These are phyloP conservation scores for Eucalyptus pumila DNA, from an alignment of 345 rosid species.

Conservation along the genomic window DNA sequence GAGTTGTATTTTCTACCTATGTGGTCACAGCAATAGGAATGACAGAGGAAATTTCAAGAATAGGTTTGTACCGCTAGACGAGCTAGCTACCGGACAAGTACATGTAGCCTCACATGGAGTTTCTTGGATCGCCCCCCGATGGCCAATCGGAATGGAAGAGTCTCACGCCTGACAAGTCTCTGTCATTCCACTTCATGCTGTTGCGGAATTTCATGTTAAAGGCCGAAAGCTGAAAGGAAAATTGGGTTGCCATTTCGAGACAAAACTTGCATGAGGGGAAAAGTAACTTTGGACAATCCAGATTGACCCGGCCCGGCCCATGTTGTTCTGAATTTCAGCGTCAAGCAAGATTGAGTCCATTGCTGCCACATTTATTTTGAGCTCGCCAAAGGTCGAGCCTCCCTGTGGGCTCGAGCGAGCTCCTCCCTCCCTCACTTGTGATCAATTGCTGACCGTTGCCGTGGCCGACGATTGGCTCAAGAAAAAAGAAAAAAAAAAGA, in stretches of 20 bases:
- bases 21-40: background rate
- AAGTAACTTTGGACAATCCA: background rate
- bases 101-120: background rate
- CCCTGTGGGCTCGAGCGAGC: no score
- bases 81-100: background rate
- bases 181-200: background rate
- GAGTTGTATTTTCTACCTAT: background rate
- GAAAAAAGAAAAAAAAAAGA: no score
- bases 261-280: background rate
- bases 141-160: background rate
- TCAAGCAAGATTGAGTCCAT: background rate
- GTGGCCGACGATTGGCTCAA: no score
- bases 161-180: background rate
- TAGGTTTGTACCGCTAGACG: background rate
- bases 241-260: background rate
- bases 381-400: no score
- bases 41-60: background rate
- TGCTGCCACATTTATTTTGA: background rate
- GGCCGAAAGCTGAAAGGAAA: background rate
- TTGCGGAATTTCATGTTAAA: background rate
- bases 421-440: no score
- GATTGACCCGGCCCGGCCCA: background rate
- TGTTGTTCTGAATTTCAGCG: background rate
- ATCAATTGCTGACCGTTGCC: no score
- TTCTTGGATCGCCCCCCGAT: background rate